Evolutionary conservation across 2,329 filamentous ascomycete species (phyloP).

Genomic region (Claviceps quebecensis): DNA sequence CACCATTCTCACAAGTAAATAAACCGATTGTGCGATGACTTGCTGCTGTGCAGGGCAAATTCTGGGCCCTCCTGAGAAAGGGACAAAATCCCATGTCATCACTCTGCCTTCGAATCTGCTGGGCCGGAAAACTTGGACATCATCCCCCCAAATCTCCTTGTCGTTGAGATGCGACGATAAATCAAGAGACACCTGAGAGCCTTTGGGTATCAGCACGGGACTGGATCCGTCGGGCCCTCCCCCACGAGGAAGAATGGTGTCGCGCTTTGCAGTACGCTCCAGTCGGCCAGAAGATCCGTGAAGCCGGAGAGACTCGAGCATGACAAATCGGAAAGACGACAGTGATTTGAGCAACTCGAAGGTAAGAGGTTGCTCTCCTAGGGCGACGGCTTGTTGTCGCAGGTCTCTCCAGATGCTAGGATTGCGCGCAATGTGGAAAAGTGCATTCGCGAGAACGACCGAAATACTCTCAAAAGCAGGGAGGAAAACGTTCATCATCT

Average conservation of each 20-base stretch:
- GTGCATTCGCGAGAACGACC: not conserved
- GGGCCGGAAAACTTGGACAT: constrained; percentile 1
- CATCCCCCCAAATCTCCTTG: constrained; percentile 1
- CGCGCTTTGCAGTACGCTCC: constrained; percentile 2
- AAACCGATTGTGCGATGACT: constrained; percentile 3
- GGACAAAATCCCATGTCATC: constrained; percentile 4
- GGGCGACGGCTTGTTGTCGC: constrained; percentile 1
- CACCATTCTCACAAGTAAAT: constrained; percentile 4
- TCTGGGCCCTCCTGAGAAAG: constrained; percentile 5
- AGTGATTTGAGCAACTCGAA: constrained; percentile 4
- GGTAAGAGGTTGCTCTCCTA: constrained; percentile 1
- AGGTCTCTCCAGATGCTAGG: constrained; percentile 4
- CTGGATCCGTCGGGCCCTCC: not conserved
- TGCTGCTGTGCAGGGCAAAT: constrained; percentile 6
- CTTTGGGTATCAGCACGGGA: constrained; percentile 1
- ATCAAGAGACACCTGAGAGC: constrained; percentile 2
- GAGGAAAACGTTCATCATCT: constrained; percentile 6
- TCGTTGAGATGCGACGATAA: constrained; percentile 3
- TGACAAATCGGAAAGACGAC: constrained; percentile 1
- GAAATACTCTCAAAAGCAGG: constrained; percentile 4
- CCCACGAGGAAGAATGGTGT: constrained; percentile 3
- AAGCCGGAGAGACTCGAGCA: constrained; percentile 3
- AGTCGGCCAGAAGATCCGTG: constrained; percentile 4
- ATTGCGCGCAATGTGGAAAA: constrained; percentile 5
- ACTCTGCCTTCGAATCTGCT: constrained; percentile 4